These are phyloP conservation scores for Kregervanrija fluxuum DNA, from an alignment of 805 yeast species.

Conservation along the genomic window DNA sequence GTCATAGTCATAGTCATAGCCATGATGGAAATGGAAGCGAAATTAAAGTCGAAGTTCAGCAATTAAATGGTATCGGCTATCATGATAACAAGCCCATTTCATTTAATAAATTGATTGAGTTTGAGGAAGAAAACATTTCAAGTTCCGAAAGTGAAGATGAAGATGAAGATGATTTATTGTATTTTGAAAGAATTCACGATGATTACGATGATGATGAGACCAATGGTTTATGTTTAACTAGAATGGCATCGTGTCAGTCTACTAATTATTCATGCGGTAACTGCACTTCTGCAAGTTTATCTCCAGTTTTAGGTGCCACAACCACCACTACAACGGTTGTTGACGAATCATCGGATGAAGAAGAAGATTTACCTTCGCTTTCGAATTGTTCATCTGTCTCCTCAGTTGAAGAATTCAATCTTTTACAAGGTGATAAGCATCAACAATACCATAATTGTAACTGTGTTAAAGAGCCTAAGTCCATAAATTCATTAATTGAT, in stretches of 20 bases:
- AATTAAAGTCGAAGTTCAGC: not conserved
- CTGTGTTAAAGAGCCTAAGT: no score
- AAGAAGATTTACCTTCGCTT: slow-evolving; percentile 20
- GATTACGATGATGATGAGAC: slow-evolving; percentile 2
- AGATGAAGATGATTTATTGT: slow-evolving; percentile 7
- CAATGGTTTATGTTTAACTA: not conserved
- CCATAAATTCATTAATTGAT: no score
- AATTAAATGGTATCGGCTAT: slow-evolving; percentile 5
- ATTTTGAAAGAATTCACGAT: not conserved
- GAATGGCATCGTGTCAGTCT: slow-evolving; percentile 4
- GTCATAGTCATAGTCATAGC: not conserved
- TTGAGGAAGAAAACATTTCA: not conserved
- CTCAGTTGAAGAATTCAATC: slow-evolving; percentile 16
- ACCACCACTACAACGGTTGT: not conserved
- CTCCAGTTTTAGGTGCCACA: slow-evolving; percentile 1
- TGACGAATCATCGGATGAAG: not conserved
- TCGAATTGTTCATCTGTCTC: slow-evolving; percentile 24
- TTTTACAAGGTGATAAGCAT: no score
- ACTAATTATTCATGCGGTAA: not conserved
- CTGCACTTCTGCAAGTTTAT: not conserved
- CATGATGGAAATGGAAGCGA: slow-evolving; percentile 3
- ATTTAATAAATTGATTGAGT: not conserved
- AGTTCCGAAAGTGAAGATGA: not conserved
- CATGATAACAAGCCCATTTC: slow-evolving; percentile 4
- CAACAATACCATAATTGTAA: no score